A percentile compares a stretch with the other conserved stretches of the same genome.
phyloP scores from a whole-genome alignment of 2,329 filamentous ascomycete genomes.

The Amylocarpus encephaloides region DNA sequence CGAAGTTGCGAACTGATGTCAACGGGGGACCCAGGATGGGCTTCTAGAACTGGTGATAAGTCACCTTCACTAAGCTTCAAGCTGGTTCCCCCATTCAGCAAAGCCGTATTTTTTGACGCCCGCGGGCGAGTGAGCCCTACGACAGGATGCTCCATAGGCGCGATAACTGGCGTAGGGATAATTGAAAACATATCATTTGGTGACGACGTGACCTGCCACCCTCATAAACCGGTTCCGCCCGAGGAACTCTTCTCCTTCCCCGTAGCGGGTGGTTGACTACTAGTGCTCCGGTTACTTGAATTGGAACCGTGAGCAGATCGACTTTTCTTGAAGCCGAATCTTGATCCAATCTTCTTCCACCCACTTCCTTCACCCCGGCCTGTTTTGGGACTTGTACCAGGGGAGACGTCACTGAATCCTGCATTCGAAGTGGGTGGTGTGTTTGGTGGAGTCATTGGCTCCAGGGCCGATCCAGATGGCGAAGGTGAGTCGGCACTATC shows the following conservation, averaged over 20 bases:
- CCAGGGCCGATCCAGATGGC: conserved; percentile 40
- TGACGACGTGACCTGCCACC: conserved; percentile 50
- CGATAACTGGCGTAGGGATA: conserved; percentile 24
- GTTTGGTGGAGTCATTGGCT: conserved; percentile 68
- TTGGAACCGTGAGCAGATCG: conserved; percentile 42
- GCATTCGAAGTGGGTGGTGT: conserved; percentile 58
- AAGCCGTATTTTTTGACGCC: conserved; percentile 15
- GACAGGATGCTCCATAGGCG: conserved; percentile 24
- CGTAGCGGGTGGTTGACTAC: conserved; percentile 28
- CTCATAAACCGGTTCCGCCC: conserved; percentile 44
- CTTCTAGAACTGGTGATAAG: conserved; percentile 27
- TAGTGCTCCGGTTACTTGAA: conserved; percentile 31
- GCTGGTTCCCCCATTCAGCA: conserved; percentile 25
- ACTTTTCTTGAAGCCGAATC: conserved; percentile 51
- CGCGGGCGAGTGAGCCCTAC: conserved; percentile 18
- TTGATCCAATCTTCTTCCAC: conserved; percentile 60
- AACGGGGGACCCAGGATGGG: conserved; percentile 30
- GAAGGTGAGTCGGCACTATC: conserved; percentile 59
- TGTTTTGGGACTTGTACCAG: conserved; percentile 21
- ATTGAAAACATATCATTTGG: conserved; percentile 32
- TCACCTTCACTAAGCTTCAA: conserved; percentile 27
- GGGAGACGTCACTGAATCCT: conserved; percentile 22
- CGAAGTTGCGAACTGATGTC: conserved; percentile 23
- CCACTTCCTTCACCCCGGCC: conserved; percentile 36
- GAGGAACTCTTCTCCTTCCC: conserved; percentile 33